These are phyloP conservation scores for Kalmusia sp. DNA, from an alignment of 2,329 filamentous ascomycete species.

Conservation along the genomic window DNA sequence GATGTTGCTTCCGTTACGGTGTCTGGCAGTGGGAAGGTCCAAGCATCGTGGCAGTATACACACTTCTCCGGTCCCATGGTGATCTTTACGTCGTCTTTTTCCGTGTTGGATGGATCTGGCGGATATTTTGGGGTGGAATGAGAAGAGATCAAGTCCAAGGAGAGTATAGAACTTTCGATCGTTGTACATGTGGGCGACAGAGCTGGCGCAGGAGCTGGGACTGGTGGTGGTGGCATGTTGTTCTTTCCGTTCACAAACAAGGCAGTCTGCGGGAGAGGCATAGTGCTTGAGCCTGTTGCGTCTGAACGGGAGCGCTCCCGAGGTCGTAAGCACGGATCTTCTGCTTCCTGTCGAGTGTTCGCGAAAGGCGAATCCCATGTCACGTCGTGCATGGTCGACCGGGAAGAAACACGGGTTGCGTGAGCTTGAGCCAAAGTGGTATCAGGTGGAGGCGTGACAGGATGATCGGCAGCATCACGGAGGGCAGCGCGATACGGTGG, in stretches of 20 bases:
- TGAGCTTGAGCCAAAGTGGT: neutral
- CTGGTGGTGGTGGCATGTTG: constrained; percentile 2
- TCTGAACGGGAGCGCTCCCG: neutral
- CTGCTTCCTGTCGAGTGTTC: neutral
- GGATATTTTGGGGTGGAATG: neutral
- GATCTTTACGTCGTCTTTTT: neutral
- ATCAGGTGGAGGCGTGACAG: constrained; percentile 3
- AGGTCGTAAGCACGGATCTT: neutral
- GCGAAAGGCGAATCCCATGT: neutral
- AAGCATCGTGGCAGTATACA: neutral
- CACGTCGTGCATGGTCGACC: neutral
- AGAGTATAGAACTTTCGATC: neutral
- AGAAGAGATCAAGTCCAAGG: neutral
- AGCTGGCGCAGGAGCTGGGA: neutral
- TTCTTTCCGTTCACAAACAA: neutral
- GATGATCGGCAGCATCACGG: neutral
- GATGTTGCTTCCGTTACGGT: too few relatives aligned
- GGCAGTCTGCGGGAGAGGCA: neutral
- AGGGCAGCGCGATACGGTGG: neutral
- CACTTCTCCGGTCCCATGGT: neutral
- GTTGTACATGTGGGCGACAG: neutral
- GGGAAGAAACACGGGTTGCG: neutral
- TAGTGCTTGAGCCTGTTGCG: neutral
- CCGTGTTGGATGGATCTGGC: neutral
- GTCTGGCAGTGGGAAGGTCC: neutral